Conservation (phyloP, 139 green algal genomes). For the Tetradesmus obliquus region DNA sequence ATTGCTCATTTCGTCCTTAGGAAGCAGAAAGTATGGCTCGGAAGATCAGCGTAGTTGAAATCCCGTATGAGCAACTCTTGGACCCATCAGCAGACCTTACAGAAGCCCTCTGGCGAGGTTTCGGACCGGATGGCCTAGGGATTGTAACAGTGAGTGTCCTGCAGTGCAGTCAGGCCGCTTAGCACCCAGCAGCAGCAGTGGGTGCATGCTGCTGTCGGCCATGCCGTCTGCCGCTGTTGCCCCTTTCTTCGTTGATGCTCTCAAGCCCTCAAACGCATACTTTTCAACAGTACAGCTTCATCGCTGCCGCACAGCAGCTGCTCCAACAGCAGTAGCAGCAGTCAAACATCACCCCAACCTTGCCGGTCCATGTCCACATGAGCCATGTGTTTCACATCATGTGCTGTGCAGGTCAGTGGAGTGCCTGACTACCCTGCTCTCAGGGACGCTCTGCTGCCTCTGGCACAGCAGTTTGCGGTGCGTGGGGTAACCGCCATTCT, state of each 20-base stretch:
- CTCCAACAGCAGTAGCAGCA: not conserved
- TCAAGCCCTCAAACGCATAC: no score
- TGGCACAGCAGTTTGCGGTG: slow-evolving; percentile 67
- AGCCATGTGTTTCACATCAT: not conserved
- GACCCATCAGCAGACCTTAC: slow-evolving; percentile 14
- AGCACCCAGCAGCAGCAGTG: not conserved
- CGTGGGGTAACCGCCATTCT: not conserved
- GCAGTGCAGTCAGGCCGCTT: not conserved
- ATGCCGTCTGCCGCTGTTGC: not conserved
- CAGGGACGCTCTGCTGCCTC: slow-evolving; percentile 63
- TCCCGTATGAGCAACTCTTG: slow-evolving; percentile 34
- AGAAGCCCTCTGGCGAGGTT: slow-evolving; percentile 45
- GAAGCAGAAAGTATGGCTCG: not conserved
- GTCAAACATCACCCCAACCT: not conserved
- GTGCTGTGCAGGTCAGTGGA: not conserved
- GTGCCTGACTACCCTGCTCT: slow-evolving; percentile 59
- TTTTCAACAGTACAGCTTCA: no score
- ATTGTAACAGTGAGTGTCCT: slow-evolving; percentile 57
- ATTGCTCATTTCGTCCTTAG: not conserved
- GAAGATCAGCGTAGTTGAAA: slow-evolving; percentile 13
- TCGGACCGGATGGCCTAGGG: slow-evolving; percentile 68
- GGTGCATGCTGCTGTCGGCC: not conserved
- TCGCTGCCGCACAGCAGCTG: not conserved
- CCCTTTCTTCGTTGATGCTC: no score
- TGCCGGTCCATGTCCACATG: no score